Base-by-base conservation (phyloP, 2,329 filamentous ascomycete genomes). In the Biscogniauxia mediterranea region DNA sequence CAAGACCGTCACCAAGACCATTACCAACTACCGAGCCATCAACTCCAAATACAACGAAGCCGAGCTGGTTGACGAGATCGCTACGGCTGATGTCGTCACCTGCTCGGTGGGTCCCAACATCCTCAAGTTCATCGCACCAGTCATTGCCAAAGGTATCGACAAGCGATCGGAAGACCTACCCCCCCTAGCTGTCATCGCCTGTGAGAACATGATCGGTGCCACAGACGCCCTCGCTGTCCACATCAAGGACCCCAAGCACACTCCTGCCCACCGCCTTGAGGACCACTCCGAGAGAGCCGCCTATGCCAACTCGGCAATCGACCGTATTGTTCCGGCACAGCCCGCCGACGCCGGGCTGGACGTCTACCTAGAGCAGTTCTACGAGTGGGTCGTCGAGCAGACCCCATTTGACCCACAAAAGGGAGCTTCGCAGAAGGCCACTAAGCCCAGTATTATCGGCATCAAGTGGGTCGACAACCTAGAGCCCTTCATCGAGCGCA, bases 331-430 rank as follows among this genome's bases (percentile, higher is more conserved):
- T 23, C 95, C 95, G 15, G 91, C 92, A 52, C 95, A 98, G 80
- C 89, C 92, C 63, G 80, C 86, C 56, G 81, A 91, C 70, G 86
- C 89, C 23, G 93, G 93, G 59, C 85, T 99, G 52, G 89, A 97
- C 73, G 95, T 99, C 68, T 93, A 89, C 72, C 93, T 99, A 54
- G 95, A 99, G 84, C 95, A 95, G 80, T 99, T 98, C 84, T 97
- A 92, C 81, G 95, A 99, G 82, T 99, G 95, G 95, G 94, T 95
- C 49, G 93, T 99, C 56, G 95, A 99, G 75, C 81, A 87, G 75
- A 89, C 87, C 52, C 94, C 94, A 1, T 97, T 98, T 78, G 83
- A 88, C 66, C 85, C 89, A 65, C 80, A 84, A 58, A 66, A 71
- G 58, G 66, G 62, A 26, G 63, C 62, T 1, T 66, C 62, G 19